Conservation (phyloP, 2,329 filamentous ascomycete species). For the Verticillium isaacii region DNA sequence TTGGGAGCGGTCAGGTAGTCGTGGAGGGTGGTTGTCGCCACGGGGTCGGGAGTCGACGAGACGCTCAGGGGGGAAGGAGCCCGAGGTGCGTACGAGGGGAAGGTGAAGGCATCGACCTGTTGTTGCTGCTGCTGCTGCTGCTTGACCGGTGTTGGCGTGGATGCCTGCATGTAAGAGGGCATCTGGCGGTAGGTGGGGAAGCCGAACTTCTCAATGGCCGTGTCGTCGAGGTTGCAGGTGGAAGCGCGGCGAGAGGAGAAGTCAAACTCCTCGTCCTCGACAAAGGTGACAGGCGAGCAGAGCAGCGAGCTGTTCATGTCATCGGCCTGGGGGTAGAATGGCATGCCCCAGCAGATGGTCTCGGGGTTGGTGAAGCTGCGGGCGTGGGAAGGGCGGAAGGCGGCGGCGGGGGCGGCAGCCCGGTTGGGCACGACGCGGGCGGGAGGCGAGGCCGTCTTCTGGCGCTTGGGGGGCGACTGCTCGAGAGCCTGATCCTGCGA, state of each 20-base stretch:
- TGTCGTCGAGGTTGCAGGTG: conserved; percentile 62
- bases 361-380: conserved; percentile 61
- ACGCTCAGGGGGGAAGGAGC: conserved; percentile 37
- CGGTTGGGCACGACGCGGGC: conserved; percentile 23
- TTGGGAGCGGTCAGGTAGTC: conserved; percentile 75
- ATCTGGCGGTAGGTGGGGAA: conserved; percentile 83
- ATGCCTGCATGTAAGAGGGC: conserved; percentile 46
- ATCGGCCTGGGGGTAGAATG: conserved; percentile 23
- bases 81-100: conserved; percentile 40
- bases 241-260: conserved; percentile 55
- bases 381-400: conserved; percentile 41
- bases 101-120: conserved; percentile 37
- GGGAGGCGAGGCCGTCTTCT: conserved; percentile 46
- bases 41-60: conserved; percentile 37
- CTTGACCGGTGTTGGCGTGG: conserved; percentile 18
- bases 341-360: conserved; percentile 37
- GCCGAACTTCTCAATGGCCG: conserved; percentile 63
- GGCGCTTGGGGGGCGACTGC: conserved; percentile 44
- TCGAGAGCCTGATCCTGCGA: conserved; percentile 76
- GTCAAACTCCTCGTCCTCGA: conserved; percentile 31
- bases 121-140: background rate
- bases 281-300: conserved; percentile 60
- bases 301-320: conserved; percentile 37
- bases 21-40: conserved; percentile 64
- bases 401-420: conserved; percentile 7